Evolutionary conservation across 192 early-diverging fungal species (phyloP).

Genomic region (Entomortierella parvispora): DNA sequence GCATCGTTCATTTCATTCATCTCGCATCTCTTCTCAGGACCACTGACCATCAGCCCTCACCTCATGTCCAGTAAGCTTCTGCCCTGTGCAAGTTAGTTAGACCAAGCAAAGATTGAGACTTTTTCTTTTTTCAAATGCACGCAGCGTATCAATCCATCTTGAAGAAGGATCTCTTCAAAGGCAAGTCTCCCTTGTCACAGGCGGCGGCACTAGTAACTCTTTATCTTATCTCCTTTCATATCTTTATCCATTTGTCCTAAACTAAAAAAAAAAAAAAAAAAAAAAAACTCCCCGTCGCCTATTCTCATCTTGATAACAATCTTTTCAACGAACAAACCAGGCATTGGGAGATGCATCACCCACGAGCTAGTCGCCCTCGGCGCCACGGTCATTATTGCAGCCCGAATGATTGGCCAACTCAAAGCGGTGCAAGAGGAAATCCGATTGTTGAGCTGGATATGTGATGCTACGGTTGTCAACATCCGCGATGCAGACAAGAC

Average conservation of each 20-base stretch:
- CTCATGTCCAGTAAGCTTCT: too few species aligned
- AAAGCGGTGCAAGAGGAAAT: conserved; percentile 15
- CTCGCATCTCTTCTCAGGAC: too few species aligned
- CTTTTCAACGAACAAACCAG: not conserved
- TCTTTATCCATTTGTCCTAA: not conserved
- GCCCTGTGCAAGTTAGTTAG: too few species aligned
- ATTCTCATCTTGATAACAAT: not conserved
- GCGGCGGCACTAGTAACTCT: conserved; percentile 26
- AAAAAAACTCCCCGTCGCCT: too few species aligned
- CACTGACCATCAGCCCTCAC: too few species aligned
- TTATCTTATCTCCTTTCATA: not conserved
- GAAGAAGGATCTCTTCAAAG: conserved; percentile 26
- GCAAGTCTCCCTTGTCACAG: conserved; percentile 29
- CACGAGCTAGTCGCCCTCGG: conserved; percentile 25
- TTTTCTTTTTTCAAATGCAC: too few species aligned
- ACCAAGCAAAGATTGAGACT: too few species aligned
- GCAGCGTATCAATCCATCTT: conserved; percentile 26
- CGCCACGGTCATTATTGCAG: conserved; percentile 23
- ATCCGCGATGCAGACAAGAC: conserved; percentile 23
- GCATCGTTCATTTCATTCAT: too few species aligned
- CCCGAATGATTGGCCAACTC: conserved; percentile 24
- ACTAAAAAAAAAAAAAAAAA: too few species aligned
- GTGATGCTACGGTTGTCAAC: conserved; percentile 23
- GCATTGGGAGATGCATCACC: conserved; percentile 30
- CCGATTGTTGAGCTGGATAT: conserved; percentile 11